Base-by-base conservation (phyloP, 2,329 filamentous ascomycete species). In the Raffaelea albimanens region DNA sequence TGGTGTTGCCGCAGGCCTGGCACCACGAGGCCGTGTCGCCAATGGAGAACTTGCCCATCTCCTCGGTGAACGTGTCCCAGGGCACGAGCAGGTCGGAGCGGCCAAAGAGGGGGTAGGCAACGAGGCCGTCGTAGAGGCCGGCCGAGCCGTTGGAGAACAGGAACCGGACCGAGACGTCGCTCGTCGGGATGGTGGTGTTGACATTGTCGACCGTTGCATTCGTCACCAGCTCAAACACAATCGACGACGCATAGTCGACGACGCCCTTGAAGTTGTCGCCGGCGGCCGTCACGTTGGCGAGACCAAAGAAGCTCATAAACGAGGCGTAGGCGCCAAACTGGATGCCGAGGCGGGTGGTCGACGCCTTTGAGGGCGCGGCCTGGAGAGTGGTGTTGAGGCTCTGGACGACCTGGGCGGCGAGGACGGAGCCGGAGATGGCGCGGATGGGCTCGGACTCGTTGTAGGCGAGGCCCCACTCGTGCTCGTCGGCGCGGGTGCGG, bases 401-500 rank as follows among this genome's bases (percentile, higher is more conserved):
- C 50, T 67, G 62, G 40, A 80, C 54, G 51, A 81, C 64, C 60
- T 80, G 70, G 40, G 69, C 75, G 2, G 75, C 77, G 3, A 82
- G 68, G 21, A 78, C 75, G 48, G 72, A 65, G 52, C 77, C 79
- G 3, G 73, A 69, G 53, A 83, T 71, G 55, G 78, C 73, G 46
- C 78, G 75, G 55, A 75, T 70, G 40, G 75, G 68, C 58, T 90
- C 86, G 66, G 80, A 84, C 53, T 69, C 66, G 67, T 94, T 91
- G 76, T 84, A 94, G 46, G 87, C 87, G 14, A 93, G 79, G 58
- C 82, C 83, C 71, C 78, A 95, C 64, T 96, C 85, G 63, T 93
- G 86, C 50, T 71, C 68, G 61, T 90, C 81, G 56, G 90, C 89
- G 29, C 93, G 78, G n/a, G 76, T 75, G 56, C 76, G 74, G 48